phyloP scores from a whole-genome alignment of 2,329 filamentous ascomycete species.

The Dendrostoma leiphaemia region DNA sequence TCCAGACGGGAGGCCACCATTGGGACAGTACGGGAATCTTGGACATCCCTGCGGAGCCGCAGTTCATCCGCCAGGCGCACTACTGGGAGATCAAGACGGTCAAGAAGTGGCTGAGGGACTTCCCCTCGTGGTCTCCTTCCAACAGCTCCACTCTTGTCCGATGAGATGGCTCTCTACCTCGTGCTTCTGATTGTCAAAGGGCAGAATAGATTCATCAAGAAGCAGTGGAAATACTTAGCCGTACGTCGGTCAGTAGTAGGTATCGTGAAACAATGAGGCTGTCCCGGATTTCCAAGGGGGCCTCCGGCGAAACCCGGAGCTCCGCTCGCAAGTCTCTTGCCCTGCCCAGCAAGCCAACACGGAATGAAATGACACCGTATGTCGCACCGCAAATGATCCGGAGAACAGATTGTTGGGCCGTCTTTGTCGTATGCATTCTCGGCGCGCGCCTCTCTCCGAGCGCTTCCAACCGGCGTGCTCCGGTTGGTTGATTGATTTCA shows the following conservation, averaged over 20 bases:
- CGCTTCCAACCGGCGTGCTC: background rate
- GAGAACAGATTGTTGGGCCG: background rate
- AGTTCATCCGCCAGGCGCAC: constrained; percentile 50
- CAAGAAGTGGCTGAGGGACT: constrained; percentile 43
- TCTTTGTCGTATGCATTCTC: background rate
- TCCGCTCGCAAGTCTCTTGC: no score
- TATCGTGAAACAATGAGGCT: no score
- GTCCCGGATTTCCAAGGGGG: no score
- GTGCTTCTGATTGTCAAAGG: no score
- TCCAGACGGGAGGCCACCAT: constrained; percentile 50
- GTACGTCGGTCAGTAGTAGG: no score
- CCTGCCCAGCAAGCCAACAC: constrained; percentile 15
- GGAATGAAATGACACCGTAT: constrained; percentile 12
- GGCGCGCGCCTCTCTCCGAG: background rate
- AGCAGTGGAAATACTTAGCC: no score
- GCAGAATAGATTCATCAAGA: no score
- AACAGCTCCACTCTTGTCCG: background rate
- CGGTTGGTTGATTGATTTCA: no score
- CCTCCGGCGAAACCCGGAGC: no score
- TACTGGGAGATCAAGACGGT: constrained; percentile 48
- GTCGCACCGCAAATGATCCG: background rate
- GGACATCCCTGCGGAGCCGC: constrained; percentile 42
- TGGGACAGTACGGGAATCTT: constrained; percentile 44
- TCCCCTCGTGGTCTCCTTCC: constrained; percentile 21
- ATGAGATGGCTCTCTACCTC: background rate